Evolutionary conservation across 2,329 filamentous ascomycete genomes (phyloP).

Genomic region (Calonectria ilicicola): DNA sequence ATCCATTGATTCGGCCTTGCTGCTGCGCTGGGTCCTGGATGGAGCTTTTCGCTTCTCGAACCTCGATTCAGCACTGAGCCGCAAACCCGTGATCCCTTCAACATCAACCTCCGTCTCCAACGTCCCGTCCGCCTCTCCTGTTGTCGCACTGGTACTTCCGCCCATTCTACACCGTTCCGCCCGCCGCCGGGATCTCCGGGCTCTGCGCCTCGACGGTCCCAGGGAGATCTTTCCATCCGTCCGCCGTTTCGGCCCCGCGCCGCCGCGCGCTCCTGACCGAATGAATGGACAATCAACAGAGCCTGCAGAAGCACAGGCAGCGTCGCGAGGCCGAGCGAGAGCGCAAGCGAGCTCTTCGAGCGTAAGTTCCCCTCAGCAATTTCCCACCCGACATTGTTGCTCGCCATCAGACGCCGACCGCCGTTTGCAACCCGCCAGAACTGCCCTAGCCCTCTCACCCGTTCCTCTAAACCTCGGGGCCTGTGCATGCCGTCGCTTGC

Average conservation of each 20-base stretch:
- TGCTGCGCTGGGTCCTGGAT: slow-evolving; percentile 38
- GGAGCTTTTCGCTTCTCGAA: slow-evolving; percentile 42
- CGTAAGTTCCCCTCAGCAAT: slow-evolving; percentile 32
- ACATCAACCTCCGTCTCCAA: slow-evolving; percentile 31
- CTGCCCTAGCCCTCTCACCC: not conserved
- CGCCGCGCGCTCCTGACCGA: slow-evolving; percentile 35
- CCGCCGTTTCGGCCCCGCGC: slow-evolving; percentile 44
- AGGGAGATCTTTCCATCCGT: slow-evolving; percentile 34
- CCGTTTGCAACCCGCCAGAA: not conserved
- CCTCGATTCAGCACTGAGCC: slow-evolving; percentile 41
- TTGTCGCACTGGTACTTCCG: slow-evolving; percentile 10
- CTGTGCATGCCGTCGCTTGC: slow-evolving; percentile 1
- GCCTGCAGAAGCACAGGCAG: slow-evolving; percentile 44
- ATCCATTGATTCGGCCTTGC: slow-evolving; percentile 21
- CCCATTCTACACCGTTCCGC: slow-evolving; percentile 20
- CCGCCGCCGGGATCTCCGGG: slow-evolving; percentile 44
- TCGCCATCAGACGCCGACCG: not conserved
- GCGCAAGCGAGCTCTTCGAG: slow-evolving; percentile 45
- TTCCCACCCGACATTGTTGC: not conserved
- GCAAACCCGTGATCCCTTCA: slow-evolving; percentile 42
- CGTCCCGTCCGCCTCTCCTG: slow-evolving; percentile 18
- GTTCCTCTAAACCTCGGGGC: not conserved
- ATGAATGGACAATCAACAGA: slow-evolving; percentile 46
- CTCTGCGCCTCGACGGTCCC: slow-evolving; percentile 40
- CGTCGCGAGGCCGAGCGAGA: slow-evolving; percentile 45